Percentiles rank a stretch among this genome's conserved stretches.
phyloP scores from a whole-genome alignment of 352 stramenopile genomes.

The Phytopythium oedochilum region DNA sequence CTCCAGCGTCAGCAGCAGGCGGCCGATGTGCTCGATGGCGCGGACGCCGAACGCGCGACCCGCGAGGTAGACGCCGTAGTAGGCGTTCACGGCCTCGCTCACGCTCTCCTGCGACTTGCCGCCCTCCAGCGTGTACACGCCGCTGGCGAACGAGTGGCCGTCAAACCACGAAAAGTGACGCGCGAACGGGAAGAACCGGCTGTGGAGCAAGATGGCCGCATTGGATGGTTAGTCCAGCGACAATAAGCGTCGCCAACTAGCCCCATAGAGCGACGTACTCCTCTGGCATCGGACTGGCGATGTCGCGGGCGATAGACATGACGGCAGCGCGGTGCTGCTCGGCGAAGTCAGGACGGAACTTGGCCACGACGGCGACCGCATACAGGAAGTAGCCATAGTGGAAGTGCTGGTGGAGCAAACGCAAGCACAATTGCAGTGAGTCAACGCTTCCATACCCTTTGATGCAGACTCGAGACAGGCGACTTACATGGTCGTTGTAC shows the following conservation, averaged over 20 bases:
- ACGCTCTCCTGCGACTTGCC: slow-evolving; percentile 97
- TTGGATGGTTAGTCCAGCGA: too few species aligned
- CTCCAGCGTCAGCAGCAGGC: slow-evolving; percentile 91
- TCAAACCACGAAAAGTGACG: slow-evolving; percentile 97
- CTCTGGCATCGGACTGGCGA: slow-evolving; percentile 51
- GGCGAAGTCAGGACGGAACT: slow-evolving; percentile 71
- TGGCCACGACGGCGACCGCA: slow-evolving; percentile 71
- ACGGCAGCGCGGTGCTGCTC: slow-evolving; percentile 69
- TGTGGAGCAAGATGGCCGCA: too few species aligned
- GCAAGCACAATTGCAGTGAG: slow-evolving; percentile 2
- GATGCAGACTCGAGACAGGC: not conserved
- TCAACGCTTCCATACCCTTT: not conserved
- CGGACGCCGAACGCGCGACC: slow-evolving; percentile 71
- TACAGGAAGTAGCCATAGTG: slow-evolving; percentile 95
- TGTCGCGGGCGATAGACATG: slow-evolving; percentile 71
- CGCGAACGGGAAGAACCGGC: slow-evolving; percentile 86
- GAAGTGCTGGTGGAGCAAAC: slow-evolving; percentile 83
- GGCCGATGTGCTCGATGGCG: slow-evolving; percentile 84
- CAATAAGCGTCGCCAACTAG: too few species aligned
- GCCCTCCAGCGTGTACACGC: slow-evolving; percentile 92
- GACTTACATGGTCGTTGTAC: slow-evolving; percentile 87
- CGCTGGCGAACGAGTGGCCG: slow-evolving; percentile 94
- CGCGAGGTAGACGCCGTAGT: slow-evolving; percentile 95
- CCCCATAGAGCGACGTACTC: too few species aligned
- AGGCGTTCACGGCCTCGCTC: slow-evolving; percentile 96